These are phyloP conservation scores for Staphylotrichum longicolle DNA, from an alignment of 495 filamentous ascomycete species.

Conservation along the genomic window DNA sequence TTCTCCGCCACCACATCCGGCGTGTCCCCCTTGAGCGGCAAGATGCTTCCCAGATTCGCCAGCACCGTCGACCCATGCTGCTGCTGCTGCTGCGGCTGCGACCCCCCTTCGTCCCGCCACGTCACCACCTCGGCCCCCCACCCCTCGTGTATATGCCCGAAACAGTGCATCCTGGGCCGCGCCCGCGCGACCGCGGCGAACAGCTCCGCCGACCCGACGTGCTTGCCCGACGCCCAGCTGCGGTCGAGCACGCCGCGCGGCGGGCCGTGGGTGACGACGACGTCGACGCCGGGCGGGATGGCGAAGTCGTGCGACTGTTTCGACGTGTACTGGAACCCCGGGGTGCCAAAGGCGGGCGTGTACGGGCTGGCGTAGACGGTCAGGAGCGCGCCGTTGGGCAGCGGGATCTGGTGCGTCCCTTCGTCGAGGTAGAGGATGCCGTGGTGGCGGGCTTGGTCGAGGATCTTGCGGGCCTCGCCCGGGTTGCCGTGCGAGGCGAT, in stretches of 20 bases:
- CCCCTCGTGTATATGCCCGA: conserved; percentile 73
- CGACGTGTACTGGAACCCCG: conserved; percentile 62
- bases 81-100: neutral
- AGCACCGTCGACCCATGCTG: conserved; percentile 34
- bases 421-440: conserved; percentile 64
- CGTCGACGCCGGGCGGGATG: conserved; percentile 53
- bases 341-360: conserved; percentile 57
- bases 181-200: conserved; percentile 55
- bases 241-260: conserved; percentile 59
- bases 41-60: conserved; percentile 44
- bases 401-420: conserved; percentile 54
- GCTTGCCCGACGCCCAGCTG: conserved; percentile 26
- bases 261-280: conserved; percentile 74
- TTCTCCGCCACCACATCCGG: conserved; percentile 11
- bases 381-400: conserved; percentile 58
- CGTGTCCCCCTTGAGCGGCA: conserved; percentile 18
- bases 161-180: conserved; percentile 62
- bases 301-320: conserved; percentile 51
- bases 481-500: neutral
- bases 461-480: neutral
- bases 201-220: conserved; percentile 57
- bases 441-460: conserved; percentile 1
- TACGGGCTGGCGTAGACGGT: conserved; percentile 70
- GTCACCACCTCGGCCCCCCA: conserved; percentile 63
- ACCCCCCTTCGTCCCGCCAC: conserved; percentile 50